Base-by-base conservation (phyloP, 2,329 filamentous ascomycete genomes). In the Scedosporium aurantiacum region DNA sequence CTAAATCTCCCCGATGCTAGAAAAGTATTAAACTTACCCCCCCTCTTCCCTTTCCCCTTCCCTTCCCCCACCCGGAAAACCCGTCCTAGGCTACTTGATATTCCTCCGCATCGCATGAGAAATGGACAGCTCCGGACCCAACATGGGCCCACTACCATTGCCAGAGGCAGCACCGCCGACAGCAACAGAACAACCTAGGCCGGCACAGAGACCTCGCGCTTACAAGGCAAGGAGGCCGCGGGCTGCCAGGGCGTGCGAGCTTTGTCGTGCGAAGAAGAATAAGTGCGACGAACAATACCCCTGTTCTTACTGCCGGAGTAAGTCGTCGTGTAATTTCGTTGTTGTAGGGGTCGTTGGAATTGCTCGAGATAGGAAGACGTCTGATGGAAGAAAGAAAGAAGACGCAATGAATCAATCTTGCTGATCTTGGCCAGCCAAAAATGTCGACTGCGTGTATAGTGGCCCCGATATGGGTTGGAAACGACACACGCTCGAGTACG, bases 221-320 rank as follows among this genome's bases (percentile, higher is more conserved):
- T 52, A 52, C 47, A 52, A 52, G 47, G n/a, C 47, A 12, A 52
- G 47, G 47, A 52, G 68, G 57, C 73, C 73, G n/a, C 73, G 76
- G n/a, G 75, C 77, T 18, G 72, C 75, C 8, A 74, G 75, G 61
- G 77, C 77, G 2, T 79, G 77, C 65, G 75, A 78, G 63, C 68
- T 74, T 32, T 79, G 77, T 66, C 70, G 77, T 59, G 63, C 70
- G 56, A 78, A 79, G 68, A 79, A 79, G 68, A 78, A 79, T 67
- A 77, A 76, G 64, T 79, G 77, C 65, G 75, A 78, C 64, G 77
- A 78, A 64, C 67, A 68, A 28, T 74, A 72, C 63, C 76, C 76
- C 5, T 68, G 67, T 60, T 61, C 64, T 16, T 67, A 66, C 54
- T 68, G 67, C 45, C 59, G 63, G 23, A 65, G 40, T 37, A 56